Percentiles rank a stretch among this genome's conserved stretches.
Evolutionary conservation across 768 basidiomycete species (phyloP).

Genomic region (Lactarius deliciosus): DNA sequence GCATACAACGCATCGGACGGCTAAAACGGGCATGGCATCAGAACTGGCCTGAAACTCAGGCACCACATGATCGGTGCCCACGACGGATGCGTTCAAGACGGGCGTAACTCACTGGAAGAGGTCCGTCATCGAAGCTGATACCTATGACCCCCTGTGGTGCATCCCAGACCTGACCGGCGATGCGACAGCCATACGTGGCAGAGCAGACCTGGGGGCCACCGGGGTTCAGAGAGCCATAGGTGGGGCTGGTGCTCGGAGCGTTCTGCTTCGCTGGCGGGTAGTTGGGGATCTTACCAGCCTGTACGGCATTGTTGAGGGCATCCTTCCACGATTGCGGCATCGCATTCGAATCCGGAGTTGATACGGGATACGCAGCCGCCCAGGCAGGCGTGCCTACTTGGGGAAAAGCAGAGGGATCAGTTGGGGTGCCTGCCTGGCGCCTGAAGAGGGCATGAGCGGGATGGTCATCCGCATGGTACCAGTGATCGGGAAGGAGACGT

Average conservation of each 20-base stretch:
- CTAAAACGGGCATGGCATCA: conserved; percentile 5
- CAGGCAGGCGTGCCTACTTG: conserved; percentile 36
- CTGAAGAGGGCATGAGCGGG: conserved; percentile 33
- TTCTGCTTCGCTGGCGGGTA: conserved; percentile 36
- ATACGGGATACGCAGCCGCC: conserved; percentile 37
- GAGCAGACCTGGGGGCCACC: conserved; percentile 40
- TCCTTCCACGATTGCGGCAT: conserved; percentile 45
- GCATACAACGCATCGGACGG: conserved; percentile 38
- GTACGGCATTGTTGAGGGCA: conserved; percentile 39
- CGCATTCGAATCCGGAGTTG: conserved; percentile 33
- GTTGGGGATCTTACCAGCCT: conserved; percentile 41
- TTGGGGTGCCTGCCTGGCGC: conserved; percentile 24
- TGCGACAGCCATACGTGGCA: conserved; percentile 35
- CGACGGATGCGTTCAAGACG: neutral
- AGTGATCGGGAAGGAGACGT: conserved; percentile 28
- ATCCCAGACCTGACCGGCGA: conserved; percentile 38
- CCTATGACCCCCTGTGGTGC: conserved; percentile 43
- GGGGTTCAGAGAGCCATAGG: conserved; percentile 29
- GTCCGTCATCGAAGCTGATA: conserved; percentile 41
- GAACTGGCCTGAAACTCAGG: neutral
- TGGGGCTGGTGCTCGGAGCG: conserved; percentile 21
- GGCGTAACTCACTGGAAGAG: conserved; percentile 30
- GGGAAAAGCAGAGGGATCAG: conserved; percentile 7
- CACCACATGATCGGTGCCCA: neutral
- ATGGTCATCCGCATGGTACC: conserved; percentile 34